Evolutionary conservation across 768 basidiomycete species (phyloP).

Genomic region (Xerocomus spinulosus): DNA sequence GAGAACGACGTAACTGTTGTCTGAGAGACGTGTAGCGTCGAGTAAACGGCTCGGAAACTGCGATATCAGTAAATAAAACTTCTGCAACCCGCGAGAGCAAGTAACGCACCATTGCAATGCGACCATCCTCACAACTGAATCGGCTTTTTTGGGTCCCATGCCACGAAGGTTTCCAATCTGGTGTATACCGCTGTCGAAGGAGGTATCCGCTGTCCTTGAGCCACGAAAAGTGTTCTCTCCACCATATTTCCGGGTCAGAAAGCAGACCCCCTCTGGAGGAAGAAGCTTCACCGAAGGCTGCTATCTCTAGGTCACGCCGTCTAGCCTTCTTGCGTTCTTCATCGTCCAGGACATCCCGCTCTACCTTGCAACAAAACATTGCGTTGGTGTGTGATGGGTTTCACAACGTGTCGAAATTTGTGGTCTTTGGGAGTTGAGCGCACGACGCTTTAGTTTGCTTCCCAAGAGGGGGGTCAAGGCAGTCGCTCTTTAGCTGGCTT

Average conservation of each 20-base stretch:
- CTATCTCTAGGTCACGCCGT: too few species aligned
- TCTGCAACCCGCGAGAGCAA: neutral
- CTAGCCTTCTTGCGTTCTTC: too few species aligned
- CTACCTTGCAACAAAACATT: too few species aligned
- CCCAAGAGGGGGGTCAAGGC: too few species aligned
- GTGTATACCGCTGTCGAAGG: slow-evolving; percentile 8
- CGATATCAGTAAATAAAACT: slow-evolving; percentile 10
- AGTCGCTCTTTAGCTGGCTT: too few species aligned
- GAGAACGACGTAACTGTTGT: slow-evolving; percentile 27
- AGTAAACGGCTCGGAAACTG: slow-evolving; percentile 7
- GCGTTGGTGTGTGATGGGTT: too few species aligned
- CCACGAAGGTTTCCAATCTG: slow-evolving; percentile 10
- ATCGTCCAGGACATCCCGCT: too few species aligned
- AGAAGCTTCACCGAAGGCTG: neutral
- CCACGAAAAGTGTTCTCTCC: neutral
- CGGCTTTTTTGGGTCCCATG: neutral
- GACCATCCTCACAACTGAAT: neutral
- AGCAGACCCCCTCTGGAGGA: neutral
- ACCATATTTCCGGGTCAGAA: neutral
- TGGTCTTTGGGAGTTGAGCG: too few species aligned
- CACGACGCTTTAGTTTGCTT: too few species aligned
- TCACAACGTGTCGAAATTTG: too few species aligned
- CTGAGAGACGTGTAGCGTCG: slow-evolving; percentile 27
- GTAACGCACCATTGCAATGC: slow-evolving; percentile 8
- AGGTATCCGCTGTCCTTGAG: slow-evolving; percentile 1